Base-by-base conservation (phyloP, 2,329 filamentous ascomycete genomes). In the Colletotrichum graminicola region DNA sequence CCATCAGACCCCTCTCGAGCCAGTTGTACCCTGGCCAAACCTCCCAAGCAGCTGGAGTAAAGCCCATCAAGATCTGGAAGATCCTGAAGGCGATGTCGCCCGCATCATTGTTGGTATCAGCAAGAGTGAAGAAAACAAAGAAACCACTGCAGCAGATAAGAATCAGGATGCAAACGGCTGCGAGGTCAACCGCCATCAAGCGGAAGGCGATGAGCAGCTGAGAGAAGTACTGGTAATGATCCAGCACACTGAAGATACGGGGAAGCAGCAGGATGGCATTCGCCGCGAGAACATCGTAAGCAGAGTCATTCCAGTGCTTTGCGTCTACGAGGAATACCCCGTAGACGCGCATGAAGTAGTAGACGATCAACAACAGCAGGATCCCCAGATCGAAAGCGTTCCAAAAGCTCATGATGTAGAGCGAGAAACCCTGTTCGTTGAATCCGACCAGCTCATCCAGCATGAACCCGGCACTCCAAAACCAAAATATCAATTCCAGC, bases 351-450 rank as follows among this genome's bases (percentile, higher is more conserved):
- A 98, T 90, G 76, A 93, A 93, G 79, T 97, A 97, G 84, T 98
- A 98, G 66, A 93, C 88, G 76, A 97, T 90, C 76, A 98, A 90
- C 72, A 98, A 85, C 32, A 97, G 83, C 63, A 98, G 83, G 64
- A 98, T 98, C 11, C 95, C 95, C 47, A 98, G 85, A 78, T 98
- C 95, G 80, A 98, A 97, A 47, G 95, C 90, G 80, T 98, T 98
- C 95, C 95, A 98, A 80, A 98, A 96, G 79, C 94, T 97, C 91
- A 98, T 95, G 77, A 98, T 94, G 82, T 98, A 98, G 39, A 98
- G 88, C 47, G 94, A 95, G 79, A 98, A 98, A 3, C 95, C 95
- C 81, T 98, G 94, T 80, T 98, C 95, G 75, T 95, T 97, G 85
- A 98, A 98, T 14, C 95, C 95, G 23, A 98, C 94, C 29, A 98